Percentiles rank a stretch among this genome's conserved stretches.
phyloP scores from a whole-genome alignment of 306 rosid genomes.

The Crotalaria pallida region DNA sequence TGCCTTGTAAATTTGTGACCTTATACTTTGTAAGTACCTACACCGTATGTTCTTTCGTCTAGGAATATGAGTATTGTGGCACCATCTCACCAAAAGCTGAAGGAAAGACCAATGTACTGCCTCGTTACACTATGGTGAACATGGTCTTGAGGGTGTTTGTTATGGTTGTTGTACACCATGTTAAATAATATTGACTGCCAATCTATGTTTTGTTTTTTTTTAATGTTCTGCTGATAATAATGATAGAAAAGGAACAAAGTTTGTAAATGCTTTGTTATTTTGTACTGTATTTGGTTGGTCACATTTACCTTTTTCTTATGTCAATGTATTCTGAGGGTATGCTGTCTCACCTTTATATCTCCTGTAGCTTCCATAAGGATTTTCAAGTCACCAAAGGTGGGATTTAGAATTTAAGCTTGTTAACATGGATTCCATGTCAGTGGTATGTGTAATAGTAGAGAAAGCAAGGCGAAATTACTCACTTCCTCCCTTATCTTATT shows the following conservation, averaged over 20 bases:
- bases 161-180: constrained; percentile 29
- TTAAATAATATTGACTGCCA: constrained; percentile 18
- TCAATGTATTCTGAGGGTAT: not conserved
- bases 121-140: constrained; percentile 11
- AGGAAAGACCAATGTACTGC: constrained; percentile 14
- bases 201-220: not conserved
- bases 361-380: not conserved
- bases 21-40: constrained; percentile 28
- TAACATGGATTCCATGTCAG: not conserved
- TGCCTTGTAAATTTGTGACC: constrained; percentile 45
- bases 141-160: constrained; percentile 22
- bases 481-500: no score
- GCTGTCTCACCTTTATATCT: not conserved
- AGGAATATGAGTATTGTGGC: constrained; percentile 22
- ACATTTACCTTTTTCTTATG: not conserved
- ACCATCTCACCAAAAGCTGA: constrained; percentile 18
- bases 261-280: not conserved
- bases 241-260: not conserved
- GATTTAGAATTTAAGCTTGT: not conserved
- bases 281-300: not conserved
- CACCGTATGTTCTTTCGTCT: constrained; percentile 13
- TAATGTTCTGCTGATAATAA: not conserved
- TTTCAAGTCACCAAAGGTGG: not conserved
- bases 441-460: not conserved
- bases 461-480: no score